phyloP scores from a whole-genome alignment of 169 alveolate species.

The Eimeria praecox region DNA sequence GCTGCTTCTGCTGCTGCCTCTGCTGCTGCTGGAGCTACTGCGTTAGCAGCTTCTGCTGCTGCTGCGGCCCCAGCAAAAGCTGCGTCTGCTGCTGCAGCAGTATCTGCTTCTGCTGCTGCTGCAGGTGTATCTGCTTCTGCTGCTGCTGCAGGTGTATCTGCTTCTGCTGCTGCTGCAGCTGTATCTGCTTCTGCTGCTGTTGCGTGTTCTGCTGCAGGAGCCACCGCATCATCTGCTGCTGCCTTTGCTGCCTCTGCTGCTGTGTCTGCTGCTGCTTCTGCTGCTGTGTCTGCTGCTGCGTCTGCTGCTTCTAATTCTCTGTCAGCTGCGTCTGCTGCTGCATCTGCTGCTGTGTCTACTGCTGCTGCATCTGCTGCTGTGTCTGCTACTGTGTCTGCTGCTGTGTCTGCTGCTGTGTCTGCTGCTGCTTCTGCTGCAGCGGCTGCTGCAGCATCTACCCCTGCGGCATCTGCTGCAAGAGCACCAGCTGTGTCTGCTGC shows the following conservation, averaged over 20 bases:
- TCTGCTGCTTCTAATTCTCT: too few relatives aligned
- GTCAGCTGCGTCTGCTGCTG: background rate
- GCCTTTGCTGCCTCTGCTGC: background rate
- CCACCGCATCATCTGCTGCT: background rate
- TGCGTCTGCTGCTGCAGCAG: background rate
- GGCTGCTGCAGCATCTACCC: background rate
- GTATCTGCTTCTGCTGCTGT: background rate
- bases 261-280: background rate
- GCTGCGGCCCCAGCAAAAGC: background rate
- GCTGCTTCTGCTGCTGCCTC: background rate
- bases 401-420: background rate
- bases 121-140: background rate
- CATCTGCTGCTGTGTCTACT: background rate
- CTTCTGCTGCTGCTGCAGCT: background rate
- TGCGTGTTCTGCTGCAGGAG: background rate
- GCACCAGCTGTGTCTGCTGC: background rate
- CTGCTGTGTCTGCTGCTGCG: background rate
- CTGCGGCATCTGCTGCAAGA: too few relatives aligned
- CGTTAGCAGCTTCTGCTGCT: background rate
- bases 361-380: background rate
- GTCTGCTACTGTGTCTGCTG: background rate
- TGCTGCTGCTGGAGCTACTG: background rate
- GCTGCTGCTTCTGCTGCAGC: background rate
- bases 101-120: background rate
- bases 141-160: background rate